A percentile compares a stretch with the other conserved stretches of the same genome.
phyloP scores from a whole-genome alignment of 352 stramenopile species.

The Elongisporangium prolatum region DNA sequence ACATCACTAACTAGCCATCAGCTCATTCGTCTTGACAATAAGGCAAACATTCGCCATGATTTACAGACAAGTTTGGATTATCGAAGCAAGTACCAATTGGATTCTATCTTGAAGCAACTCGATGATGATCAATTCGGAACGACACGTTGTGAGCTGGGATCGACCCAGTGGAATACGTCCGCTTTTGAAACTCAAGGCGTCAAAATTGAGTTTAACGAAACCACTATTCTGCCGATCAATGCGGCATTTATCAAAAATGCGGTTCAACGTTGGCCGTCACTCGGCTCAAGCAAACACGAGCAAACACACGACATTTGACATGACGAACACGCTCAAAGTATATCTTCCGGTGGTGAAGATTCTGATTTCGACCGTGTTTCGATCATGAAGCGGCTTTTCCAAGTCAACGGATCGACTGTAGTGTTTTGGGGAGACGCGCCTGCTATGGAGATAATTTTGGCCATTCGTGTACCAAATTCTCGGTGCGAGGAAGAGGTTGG shows the following conservation, averaged over 20 bases:
- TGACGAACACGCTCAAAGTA: too few relatives aligned
- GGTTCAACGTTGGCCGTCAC: neutral
- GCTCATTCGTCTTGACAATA: neutral
- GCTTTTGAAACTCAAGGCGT: too few relatives aligned
- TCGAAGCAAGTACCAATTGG: neutral
- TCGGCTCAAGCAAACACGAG: neutral
- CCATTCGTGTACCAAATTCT: neutral
- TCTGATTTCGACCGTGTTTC: neutral
- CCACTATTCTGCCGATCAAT: too few relatives aligned
- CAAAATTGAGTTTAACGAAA: too few relatives aligned
- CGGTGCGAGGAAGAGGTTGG: neutral
- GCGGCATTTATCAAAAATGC: too few relatives aligned
- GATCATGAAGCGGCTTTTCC: neutral
- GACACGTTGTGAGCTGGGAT: neutral
- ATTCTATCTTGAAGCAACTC: neutral
- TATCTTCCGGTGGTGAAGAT: too few relatives aligned
- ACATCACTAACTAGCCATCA: neutral
- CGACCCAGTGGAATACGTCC: neutral
- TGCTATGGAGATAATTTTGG: neutral
- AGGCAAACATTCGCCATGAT: neutral
- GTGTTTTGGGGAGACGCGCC: neutral
- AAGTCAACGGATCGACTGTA: neutral
- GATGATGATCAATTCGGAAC: too few relatives aligned
- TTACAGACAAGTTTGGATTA: neutral
- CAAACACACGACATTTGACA: too few relatives aligned